Evolutionary conservation across 208 protist species (phyloP), one percentile per base, ranked within the genome.

Genomic region (Trichomonas gallinae): DNA sequence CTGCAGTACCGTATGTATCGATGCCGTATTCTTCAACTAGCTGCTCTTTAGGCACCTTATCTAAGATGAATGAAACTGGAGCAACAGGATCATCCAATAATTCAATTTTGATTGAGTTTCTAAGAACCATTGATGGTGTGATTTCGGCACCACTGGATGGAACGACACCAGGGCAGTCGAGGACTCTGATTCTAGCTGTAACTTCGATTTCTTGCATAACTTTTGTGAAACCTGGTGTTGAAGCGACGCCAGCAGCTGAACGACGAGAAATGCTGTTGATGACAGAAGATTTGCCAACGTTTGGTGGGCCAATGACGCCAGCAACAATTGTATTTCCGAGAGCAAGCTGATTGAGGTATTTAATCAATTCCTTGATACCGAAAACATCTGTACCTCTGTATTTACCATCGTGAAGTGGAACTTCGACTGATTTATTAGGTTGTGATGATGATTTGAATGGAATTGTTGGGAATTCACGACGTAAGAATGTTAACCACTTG

Each of bases 101-200:
- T 11, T 97, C 97, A 23, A 97, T 88, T 36, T 96, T 81, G 8
- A 97, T 82, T 0, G 97, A 96, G 48, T 96, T 97, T 26, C 91
- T 1, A n/a, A 97, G 34, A 36, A 49, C 51, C 49, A 91, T 85
- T 38, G 36, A 93, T 10, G 87, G 87, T 38, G 87, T 93, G 26
- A 93, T 51, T 17, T 93, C 87, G 15, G 87, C 42, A 38, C 44
- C 44, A 23, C 40, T 38, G 13, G 87, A 93, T 26, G 87, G 40
- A 58, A 97, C 97, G 21, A 97, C 97, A 36, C 97, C 97, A 36
- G 97, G 97, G 23, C 49, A 97, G 46, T 97, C 97, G 6, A 97
- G n/a, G n/a, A 97, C 45, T 63, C 42, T 82, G 26, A 97, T 96
- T 58, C 97, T 97, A 34, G 40, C 31, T 38, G 96, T 93, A 23